A percentile compares a stretch with the other conserved stretches of the same genome.
Evolutionary conservation across 1,284 basidiomycete genomes (phyloP).

Genomic region (Fomes fomentarius): DNA sequence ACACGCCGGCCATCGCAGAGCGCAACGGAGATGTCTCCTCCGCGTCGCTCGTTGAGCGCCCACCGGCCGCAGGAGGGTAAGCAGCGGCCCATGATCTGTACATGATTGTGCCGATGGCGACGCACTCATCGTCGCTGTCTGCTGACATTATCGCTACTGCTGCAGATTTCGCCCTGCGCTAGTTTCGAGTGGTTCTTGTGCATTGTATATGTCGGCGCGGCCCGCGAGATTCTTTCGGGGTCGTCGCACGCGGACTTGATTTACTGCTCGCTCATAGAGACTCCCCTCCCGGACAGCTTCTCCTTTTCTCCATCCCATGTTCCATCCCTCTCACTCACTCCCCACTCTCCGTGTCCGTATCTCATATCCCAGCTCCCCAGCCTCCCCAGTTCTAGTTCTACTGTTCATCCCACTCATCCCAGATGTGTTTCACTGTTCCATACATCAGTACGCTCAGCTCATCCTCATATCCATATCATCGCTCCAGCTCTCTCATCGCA

Average conservation of each 20-base stretch:
- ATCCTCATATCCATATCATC: not conserved
- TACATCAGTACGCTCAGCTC: too few relatives aligned
- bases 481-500: constrained; percentile 5
- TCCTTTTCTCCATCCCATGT: constrained; percentile 1
- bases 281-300: constrained; percentile 21
- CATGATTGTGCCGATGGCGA: constrained; percentile 10
- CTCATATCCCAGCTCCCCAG: not conserved
- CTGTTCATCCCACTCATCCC: not conserved
- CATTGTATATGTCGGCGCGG: constrained; percentile 1
- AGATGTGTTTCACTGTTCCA: not conserved
- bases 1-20: constrained; percentile 32
- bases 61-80: constrained; percentile 16
- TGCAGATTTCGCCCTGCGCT: not conserved
- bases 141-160: not conserved
- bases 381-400: not conserved
- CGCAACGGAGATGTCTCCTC: constrained; percentile 26
- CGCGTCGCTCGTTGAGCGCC: constrained; percentile 23
- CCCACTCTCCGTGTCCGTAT: too few relatives aligned
- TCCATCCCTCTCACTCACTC: not conserved
- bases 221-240: not conserved
- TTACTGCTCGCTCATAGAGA: constrained; percentile 25
- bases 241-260: constrained; percentile 19
- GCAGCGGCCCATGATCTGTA: constrained; percentile 30
- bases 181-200: too few relatives aligned
- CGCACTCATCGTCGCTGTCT: too few relatives aligned